Evolutionary conservation across 768 basidiomycete genomes (phyloP).

Genomic region (Boletellus ananas): DNA sequence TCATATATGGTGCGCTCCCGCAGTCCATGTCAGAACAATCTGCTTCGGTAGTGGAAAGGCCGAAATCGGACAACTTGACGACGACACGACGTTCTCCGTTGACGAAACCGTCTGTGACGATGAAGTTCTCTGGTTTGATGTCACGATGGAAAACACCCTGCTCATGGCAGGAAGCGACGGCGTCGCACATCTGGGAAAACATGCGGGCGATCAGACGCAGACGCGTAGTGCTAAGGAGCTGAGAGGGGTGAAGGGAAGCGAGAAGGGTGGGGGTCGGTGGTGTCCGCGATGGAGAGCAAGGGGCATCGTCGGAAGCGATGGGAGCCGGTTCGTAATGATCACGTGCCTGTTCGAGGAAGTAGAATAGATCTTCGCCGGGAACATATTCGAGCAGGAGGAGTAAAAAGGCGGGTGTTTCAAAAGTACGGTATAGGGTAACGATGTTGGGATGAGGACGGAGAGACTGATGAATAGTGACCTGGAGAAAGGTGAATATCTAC

Average conservation of each 20-base stretch:
- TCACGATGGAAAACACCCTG: conserved; percentile 92
- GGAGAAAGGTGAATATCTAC: conserved; percentile 7
- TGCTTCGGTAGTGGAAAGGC: conserved; percentile 84
- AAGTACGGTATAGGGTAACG: conserved; percentile 88
- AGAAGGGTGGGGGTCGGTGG: conserved; percentile 94
- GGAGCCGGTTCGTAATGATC: conserved; percentile 70
- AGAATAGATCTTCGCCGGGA: conserved; percentile 96
- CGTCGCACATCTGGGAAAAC: conserved; percentile 99
- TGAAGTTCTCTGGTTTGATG: conserved; percentile 99
- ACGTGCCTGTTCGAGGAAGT: conserved; percentile 94
- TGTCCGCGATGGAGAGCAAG: conserved; percentile 49
- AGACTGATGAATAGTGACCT: conserved; percentile 95
- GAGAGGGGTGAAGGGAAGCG: conserved; percentile 71
- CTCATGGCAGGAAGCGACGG: conserved; percentile 91
- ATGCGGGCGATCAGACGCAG: conserved; percentile 93
- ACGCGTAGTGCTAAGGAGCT: conserved; percentile 82
- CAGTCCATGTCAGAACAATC: conserved; percentile 97
- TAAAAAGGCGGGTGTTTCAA: conserved; percentile 88
- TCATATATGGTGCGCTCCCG: conserved; percentile 98
- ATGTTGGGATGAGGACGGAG: conserved; percentile 89
- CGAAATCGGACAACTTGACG: conserved; percentile 97
- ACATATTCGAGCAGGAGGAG: conserved; percentile 94
- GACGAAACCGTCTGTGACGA: conserved; percentile 79
- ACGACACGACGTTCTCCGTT: conserved; percentile 82
- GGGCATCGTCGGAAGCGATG: conserved; percentile 11